Percentiles rank a stretch among this genome's conserved stretches.
Conservation (phyloP, 495 filamentous ascomycete species). For the Chaetomium fimeti region DNA sequence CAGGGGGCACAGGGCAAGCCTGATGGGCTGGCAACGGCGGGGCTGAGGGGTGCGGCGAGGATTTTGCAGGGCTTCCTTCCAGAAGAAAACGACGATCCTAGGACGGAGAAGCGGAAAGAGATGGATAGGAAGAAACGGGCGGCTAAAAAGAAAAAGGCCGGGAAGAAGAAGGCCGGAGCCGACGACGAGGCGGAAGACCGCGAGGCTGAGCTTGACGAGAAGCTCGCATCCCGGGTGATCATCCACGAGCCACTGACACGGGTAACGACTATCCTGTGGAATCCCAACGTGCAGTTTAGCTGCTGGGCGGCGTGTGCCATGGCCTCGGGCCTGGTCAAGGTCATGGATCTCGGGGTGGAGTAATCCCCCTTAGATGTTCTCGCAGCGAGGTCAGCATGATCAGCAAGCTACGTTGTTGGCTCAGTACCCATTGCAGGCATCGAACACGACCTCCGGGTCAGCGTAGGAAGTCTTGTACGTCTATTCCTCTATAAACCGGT, state of each 20-base stretch:
- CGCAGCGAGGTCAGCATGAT: background rate
- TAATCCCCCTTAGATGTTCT: background rate
- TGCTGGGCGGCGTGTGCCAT: slow-evolving; percentile 55
- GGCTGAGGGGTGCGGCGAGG: slow-evolving; percentile 36
- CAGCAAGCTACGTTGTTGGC: background rate
- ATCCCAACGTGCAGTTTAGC: slow-evolving; percentile 48
- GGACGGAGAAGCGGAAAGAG: slow-evolving; percentile 62
- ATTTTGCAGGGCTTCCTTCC: slow-evolving; percentile 46
- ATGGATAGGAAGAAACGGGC: slow-evolving; percentile 53
- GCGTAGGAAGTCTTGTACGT: background rate
- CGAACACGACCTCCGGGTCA: background rate
- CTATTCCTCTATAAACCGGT: background rate
- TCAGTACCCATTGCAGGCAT: background rate
- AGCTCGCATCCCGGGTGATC: slow-evolving; percentile 40
- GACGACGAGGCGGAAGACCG: slow-evolving; percentile 31
- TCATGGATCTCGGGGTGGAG: slow-evolving; percentile 49
- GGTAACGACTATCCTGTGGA: slow-evolving; percentile 47
- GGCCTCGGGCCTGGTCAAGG: slow-evolving; percentile 48
- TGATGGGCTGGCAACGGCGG: background rate
- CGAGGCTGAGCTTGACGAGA: slow-evolving; percentile 32
- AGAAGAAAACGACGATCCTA: slow-evolving; percentile 64
- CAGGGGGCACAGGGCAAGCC: background rate
- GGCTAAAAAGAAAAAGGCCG: slow-evolving; percentile 58
- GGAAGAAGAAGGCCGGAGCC: slow-evolving; percentile 46
- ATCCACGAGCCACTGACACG: slow-evolving; percentile 48